Evolutionary conservation across 2,329 filamentous ascomycete genomes (phyloP).

Genomic region (Pseudopithomyces chartarum): DNA sequence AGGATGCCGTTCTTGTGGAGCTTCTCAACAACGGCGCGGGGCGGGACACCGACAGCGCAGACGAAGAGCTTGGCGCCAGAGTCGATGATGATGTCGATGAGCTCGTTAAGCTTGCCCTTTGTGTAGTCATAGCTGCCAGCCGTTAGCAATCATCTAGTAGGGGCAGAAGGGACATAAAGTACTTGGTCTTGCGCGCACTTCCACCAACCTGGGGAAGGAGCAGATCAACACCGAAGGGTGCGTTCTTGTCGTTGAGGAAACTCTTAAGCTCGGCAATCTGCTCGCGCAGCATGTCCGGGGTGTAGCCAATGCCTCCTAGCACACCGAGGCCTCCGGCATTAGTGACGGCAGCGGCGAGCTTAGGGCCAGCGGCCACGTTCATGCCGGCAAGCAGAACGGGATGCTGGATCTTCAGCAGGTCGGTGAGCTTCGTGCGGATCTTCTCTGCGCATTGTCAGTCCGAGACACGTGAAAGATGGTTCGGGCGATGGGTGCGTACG

Average conservation of each 20-base stretch:
- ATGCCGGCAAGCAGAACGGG: constrained; percentile 95
- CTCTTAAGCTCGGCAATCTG: constrained; percentile 94
- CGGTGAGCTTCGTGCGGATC: constrained; percentile 89
- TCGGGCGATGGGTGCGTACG: constrained; percentile 64
- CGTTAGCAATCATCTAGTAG: background rate
- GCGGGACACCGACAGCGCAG: constrained; percentile 92
- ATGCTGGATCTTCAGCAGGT: constrained; percentile 98
- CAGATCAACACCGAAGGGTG: constrained; percentile 92
- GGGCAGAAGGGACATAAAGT: constrained; percentile 22
- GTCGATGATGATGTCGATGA: constrained; percentile 91
- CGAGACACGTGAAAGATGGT: constrained; percentile 22
- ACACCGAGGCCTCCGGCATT: constrained; percentile 97
- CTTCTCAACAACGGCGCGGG: constrained; percentile 84
- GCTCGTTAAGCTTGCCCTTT: constrained; percentile 93
- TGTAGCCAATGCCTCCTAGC: constrained; percentile 94
- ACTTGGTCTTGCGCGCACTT: constrained; percentile 93
- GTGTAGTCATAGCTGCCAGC: constrained; percentile 91
- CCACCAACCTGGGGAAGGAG: constrained; percentile 94
- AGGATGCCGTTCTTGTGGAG: constrained; percentile 86
- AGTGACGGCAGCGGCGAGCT: constrained; percentile 93
- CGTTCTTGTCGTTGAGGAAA: constrained; percentile 85
- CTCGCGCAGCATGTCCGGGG: constrained; percentile 93
- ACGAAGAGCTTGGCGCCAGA: constrained; percentile 92
- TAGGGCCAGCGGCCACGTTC: constrained; percentile 97
- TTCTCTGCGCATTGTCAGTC: constrained; percentile 63